These are phyloP conservation scores for Trypanosoma scelopori DNA, from an alignment of 208 protist species.

Conservation along the genomic window DNA sequence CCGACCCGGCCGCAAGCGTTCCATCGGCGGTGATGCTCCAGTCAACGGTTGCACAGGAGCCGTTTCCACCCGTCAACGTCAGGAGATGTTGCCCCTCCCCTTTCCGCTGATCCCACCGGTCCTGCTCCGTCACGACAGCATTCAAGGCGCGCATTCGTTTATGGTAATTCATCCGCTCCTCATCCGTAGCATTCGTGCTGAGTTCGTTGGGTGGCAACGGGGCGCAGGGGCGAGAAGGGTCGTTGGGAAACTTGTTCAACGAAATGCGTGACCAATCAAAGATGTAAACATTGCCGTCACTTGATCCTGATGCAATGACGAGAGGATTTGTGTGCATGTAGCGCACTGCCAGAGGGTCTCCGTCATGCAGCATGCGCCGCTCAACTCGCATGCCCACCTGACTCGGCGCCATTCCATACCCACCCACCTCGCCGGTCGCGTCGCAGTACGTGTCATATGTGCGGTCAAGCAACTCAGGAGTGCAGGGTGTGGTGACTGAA, in stretches of 20 bases:
- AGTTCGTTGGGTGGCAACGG: constrained; percentile 89
- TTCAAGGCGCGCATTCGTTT: constrained; percentile 77
- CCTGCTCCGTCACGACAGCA: constrained; percentile 72
- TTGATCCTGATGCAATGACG: constrained; percentile 73
- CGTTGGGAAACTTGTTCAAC: constrained; percentile 85
- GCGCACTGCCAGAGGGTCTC: constrained; percentile 77
- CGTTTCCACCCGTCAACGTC: constrained; percentile 50
- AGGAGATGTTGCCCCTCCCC: constrained; percentile 87
- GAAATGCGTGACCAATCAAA: constrained; percentile 91
- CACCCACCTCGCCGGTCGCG: constrained; percentile 88
- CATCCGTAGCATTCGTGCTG: constrained; percentile 59
- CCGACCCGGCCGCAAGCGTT: constrained; percentile 58
- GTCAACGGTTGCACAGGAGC: constrained; percentile 64
- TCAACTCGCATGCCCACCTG: constrained; percentile 65
- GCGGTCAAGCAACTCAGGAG: constrained; percentile 44
- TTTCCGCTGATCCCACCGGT: constrained; percentile 76
- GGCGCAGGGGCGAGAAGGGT: constrained; percentile 80
- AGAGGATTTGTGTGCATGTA: constrained; percentile 89
- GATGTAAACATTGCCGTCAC: constrained; percentile 79
- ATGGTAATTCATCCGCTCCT: constrained; percentile 76
- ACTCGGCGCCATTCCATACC: constrained; percentile 84
- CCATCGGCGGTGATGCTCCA: constrained; percentile 75
- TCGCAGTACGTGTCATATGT: constrained; percentile 62
- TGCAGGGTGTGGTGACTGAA: constrained; percentile 54
- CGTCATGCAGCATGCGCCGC: constrained; percentile 84